Base-by-base conservation (phyloP, 306 rosid genomes). In the Cicer cuneatum region DNA sequence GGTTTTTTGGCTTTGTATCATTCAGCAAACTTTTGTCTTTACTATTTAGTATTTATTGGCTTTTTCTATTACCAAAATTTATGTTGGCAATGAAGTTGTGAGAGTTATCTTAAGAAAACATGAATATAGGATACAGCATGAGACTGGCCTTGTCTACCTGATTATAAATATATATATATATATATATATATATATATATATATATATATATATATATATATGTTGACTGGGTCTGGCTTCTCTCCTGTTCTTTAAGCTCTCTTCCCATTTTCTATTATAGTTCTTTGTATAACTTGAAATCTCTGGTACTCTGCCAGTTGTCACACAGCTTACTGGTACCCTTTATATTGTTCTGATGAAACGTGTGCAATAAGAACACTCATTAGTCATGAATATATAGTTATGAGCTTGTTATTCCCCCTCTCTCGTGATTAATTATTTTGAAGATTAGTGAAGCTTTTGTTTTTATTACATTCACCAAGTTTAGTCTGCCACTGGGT, bases 251-350 rank as follows among this genome's bases (percentile, higher is more conserved):
- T 15, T 65, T 40, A 13, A 45, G 10, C 39, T n/a, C 6, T 43
- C 46, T 54, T 46, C 19, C 37, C 59, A 15, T 71, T 35, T 45
- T 65, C 49, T 43, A 14, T 10, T 72, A 49, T 54, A 7, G 53
- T 40, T 71, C 7, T 19, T 11, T 53, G 37, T 71, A 41, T 33
- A 40, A 63, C 43, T 62, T 51, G n/a, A 62, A 64, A 39, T 63
- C 66, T 68, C 37, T 10, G 52, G 16, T 15, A 58, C 11, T 56
- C 18, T 12, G 5, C 8, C 60, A 33, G 41, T 15, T 12, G 5
- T 5, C 60, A 45, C 60, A 14, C 48, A 46, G 60, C 59, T 60
- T 61, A 33, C 12, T 2, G 7, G 8, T 8, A 33, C 59, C 47
- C 39, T 7, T 35, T 14, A 45, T 59, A 73, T 6, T 64, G 21